Base-by-base conservation (phyloP, 148 eudicot species). In the Dianthus caryophyllus region DNA sequence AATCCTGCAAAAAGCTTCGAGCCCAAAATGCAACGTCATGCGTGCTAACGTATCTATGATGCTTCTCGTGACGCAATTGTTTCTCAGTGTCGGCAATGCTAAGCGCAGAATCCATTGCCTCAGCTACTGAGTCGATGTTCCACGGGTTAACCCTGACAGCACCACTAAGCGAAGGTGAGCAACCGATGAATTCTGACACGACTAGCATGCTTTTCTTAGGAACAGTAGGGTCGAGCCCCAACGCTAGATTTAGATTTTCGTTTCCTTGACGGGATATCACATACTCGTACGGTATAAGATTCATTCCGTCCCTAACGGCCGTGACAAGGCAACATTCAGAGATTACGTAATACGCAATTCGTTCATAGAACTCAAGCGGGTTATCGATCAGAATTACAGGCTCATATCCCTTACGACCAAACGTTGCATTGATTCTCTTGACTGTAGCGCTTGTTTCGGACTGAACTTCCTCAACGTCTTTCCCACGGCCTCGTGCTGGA, bases 1-100 rank as follows among this genome's bases (percentile, higher is more conserved):
- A 79, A 80, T 90, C 97, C 61, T 82, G 89, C 78, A 82, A 63
- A 71, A 90, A 90, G 77, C 97, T 90, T 13, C 73, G 78, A 39
- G 97, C 87, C 97, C 97, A 90, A 73, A 85, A 90, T 10, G 87
- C 89, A 52, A 87, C 97, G 65, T 90, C 87, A 53, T 90, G 97
- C 4, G 87, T 87, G 66, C 87, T 85, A 26, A 90, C 97, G 71
- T 87, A 90, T 53, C 79, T 82, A 71, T 90, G 83, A 61, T 90
- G 97, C 70, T 90, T 90, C 69, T 90, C 97, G 51, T 90, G 97
- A 25, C 97, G 75, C 78, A 87, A 61, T 63, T 85, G 89, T 33
- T 87, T 85, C 82, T 90, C 97, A 0, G 79, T 72, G 59, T 85
- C 89, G 0, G 91, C 53, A 10, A 87, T 56, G 14, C 79, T 69